Base-by-base conservation (phyloP, 1,284 basidiomycete species). In the Ceratobasidium papillatum region DNA sequence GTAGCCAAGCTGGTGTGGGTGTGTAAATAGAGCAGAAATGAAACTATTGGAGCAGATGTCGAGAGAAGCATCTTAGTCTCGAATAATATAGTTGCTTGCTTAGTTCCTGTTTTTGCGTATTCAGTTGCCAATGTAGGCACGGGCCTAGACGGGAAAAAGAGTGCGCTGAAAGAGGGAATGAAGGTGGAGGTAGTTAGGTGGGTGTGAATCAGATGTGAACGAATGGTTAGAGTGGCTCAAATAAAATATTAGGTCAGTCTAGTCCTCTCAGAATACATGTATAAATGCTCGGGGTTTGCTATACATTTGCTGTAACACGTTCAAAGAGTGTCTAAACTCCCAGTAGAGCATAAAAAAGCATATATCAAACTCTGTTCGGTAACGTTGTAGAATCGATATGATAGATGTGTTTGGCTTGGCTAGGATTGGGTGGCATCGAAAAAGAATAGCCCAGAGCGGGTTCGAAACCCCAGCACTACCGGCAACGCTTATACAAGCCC, bases 131-230 rank as follows among this genome's bases (percentile, higher is more conserved):
- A n/a, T n/a, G n/a, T n/a, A 52, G 51, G 36, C 36, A 68, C 36
- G n/a, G 25, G 34, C 65, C 65, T 9, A 68, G 34, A 36, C 56
- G 65, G 65, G 65, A 68, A 36, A 54, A 32, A 22, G 32, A 52
- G 30, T 56, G 65, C 49, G 65, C 65, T 25, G 65, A 68, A 27
- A 51, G 36, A 36, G 65, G 65, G 47, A 68, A 38, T 49, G 65
- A 22, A 30, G 49, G 34, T 68, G 65, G 65, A 68, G 65, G 22
- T 5, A 51, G 36, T 68, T 68, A 27, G 25, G 65, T 22, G 65
- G 65, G 34, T 68, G 65, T 30, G 65, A 51, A 0, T 68, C 65
- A 5, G 34, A 41, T 11, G 17, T 68, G 30, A n/a, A 51, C 25
- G 56, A 36, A 12, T 68, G 65, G 65, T 25, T 68, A 22, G 25